These are phyloP conservation scores for Cercospora nicotianae DNA, from an alignment of 2,329 filamentous ascomycete genomes.

Conservation along the genomic window DNA sequence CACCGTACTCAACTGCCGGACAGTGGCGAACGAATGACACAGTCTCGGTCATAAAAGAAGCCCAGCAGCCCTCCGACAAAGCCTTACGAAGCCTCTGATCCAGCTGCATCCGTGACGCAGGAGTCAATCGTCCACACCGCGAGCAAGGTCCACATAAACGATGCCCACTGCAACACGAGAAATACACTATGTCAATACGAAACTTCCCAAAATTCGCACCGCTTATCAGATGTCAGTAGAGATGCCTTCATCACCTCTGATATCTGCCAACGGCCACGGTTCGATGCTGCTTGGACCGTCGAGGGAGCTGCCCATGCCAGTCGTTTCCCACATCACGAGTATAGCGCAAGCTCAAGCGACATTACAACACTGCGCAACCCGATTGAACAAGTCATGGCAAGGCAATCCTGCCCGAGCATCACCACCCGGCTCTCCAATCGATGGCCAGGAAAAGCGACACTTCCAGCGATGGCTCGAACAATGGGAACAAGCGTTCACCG, in stretches of 20 bases:
- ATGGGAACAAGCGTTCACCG: conserved; percentile 37
- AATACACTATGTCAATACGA: conserved; percentile 21
- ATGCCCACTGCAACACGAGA: conserved; percentile 28
- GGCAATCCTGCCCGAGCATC: conserved; percentile 22
- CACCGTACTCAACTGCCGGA: conserved; percentile 5
- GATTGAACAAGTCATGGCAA: conserved; percentile 29
- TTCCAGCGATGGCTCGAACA: conserved; percentile 36
- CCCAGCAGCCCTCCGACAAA: not conserved
- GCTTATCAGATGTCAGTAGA: conserved; percentile 20
- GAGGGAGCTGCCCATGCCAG: conserved; percentile 38
- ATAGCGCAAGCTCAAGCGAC: conserved; percentile 38
- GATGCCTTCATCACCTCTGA: conserved; percentile 15
- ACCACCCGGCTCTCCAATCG: conserved; percentile 23
- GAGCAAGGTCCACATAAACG: not conserved
- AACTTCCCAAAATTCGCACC: conserved; percentile 24
- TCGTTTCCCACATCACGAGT: conserved; percentile 30
- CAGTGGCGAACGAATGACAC: conserved; percentile 14
- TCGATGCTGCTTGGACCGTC: conserved; percentile 21
- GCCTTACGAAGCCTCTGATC: not conserved
- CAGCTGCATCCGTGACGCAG: conserved; percentile 4
- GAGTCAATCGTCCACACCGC: conserved; percentile 1
- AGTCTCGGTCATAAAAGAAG: conserved; percentile 1
- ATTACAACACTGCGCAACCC: conserved; percentile 35
- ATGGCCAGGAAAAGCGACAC: conserved; percentile 23
- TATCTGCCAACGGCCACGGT: conserved; percentile 10